Percentiles rank a stretch among this genome's conserved stretches.
phyloP scores from a whole-genome alignment of 495 filamentous ascomycete genomes.

The Melanomma pulvis-pyrius region DNA sequence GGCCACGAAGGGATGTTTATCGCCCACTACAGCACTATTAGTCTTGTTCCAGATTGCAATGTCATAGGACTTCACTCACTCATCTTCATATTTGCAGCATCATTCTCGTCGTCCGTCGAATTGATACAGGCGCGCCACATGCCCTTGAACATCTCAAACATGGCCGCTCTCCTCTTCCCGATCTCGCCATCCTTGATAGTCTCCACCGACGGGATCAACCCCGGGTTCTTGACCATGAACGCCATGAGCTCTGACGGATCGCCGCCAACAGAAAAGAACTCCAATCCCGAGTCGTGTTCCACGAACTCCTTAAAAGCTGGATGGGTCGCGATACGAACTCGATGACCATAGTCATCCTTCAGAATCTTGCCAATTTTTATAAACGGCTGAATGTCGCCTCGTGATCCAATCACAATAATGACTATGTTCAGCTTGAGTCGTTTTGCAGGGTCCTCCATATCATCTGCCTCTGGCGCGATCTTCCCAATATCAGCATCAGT shows the following conservation, averaged over 20 bases:
- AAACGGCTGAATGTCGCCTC: conserved; percentile 80
- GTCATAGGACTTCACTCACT: conserved; percentile 35
- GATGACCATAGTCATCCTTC: conserved; percentile 67
- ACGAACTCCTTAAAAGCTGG: conserved; percentile 69
- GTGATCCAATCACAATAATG: conserved; percentile 75
- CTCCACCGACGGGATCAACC: conserved; percentile 66
- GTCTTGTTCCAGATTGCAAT: conserved; percentile 34
- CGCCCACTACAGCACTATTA: conserved; percentile 27
- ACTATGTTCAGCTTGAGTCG: conserved; percentile 69
- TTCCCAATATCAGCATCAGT: conserved; percentile 18
- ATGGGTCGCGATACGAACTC: conserved; percentile 71
- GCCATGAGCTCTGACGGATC: conserved; percentile 77
- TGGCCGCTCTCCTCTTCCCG: conserved; percentile 58
- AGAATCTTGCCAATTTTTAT: conserved; percentile 70
- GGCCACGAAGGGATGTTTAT: conserved; percentile 43
- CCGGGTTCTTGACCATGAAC: conserved; percentile 81
- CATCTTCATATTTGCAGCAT: conserved; percentile 56
- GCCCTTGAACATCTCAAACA: conserved; percentile 54
- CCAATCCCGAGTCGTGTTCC: conserved; percentile 61
- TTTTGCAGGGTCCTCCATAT: conserved; percentile 25
- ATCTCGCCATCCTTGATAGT: conserved; percentile 69
- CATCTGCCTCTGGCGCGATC: conserved; percentile 22
- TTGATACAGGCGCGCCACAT: conserved; percentile 49
- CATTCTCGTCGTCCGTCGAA: conserved; percentile 54
- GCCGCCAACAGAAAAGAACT: conserved; percentile 74